Evolutionary conservation across 441 rosid species (phyloP).

Genomic region (Pelargonium fulgidum): DNA sequence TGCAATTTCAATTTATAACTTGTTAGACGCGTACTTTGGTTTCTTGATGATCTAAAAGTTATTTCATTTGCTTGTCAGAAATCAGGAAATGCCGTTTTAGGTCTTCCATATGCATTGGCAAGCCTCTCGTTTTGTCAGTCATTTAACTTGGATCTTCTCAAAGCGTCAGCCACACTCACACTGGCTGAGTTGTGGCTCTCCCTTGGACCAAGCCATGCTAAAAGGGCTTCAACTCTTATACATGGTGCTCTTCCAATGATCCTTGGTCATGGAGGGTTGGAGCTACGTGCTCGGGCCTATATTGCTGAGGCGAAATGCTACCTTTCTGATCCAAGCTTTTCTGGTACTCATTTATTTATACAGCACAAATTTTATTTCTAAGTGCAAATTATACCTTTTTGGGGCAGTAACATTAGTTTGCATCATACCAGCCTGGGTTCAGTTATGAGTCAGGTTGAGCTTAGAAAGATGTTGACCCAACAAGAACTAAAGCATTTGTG

Average conservation of each 20-base stretch:
- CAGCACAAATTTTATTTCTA: not conserved
- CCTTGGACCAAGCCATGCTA: slow-evolving; percentile 76
- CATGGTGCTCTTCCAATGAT: slow-evolving; percentile 78
- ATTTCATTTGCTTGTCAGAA: slow-evolving; percentile 40
- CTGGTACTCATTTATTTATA: slow-evolving; percentile 43
- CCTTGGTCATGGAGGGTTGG: slow-evolving; percentile 96
- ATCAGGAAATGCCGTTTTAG: slow-evolving; percentile 92
- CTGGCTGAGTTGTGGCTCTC: slow-evolving; percentile 91
- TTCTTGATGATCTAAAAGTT: not conserved
- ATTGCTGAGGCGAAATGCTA: slow-evolving; percentile 86
- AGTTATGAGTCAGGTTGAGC: too few relatives aligned
- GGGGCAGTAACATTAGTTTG: not conserved
- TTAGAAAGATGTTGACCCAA: too few relatives aligned
- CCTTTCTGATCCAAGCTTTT: slow-evolving; percentile 68
- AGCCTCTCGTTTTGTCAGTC: slow-evolving; percentile 94
- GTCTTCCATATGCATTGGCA: slow-evolving; percentile 89
- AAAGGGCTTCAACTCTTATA: slow-evolving; percentile 63
- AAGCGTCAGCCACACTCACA: slow-evolving; percentile 86
- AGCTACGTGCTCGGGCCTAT: slow-evolving; percentile 82
- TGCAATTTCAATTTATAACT: not conserved
- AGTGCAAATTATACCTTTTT: not conserved
- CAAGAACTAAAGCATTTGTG: too few relatives aligned
- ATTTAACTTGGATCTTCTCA: slow-evolving; percentile 92
- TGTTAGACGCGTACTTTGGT: not conserved
- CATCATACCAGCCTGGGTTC: too few relatives aligned